Evolutionary conservation across 495 filamentous ascomycete genomes (phyloP), one percentile per base, ranked within the genome.

Genomic region (Xylaria flabelliformis): DNA sequence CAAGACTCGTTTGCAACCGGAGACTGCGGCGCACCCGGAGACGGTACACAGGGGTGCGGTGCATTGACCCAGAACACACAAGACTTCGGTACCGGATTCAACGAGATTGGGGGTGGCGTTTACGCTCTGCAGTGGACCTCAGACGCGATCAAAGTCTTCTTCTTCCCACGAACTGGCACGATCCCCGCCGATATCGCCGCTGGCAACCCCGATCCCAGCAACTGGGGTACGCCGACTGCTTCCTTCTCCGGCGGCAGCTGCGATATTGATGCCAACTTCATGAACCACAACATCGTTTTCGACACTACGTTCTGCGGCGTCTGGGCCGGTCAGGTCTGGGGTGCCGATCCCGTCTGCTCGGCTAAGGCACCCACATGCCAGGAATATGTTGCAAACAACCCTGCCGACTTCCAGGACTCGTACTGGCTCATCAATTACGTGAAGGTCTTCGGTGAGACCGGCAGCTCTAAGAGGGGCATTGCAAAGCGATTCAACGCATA

Each of bases 271-370:
- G 76, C 78, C 3, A 84, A 89, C 64, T 97, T 97, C 85, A 84
- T 83, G 72, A 77, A 91, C 56, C 90, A 96, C 80, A 86, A 88
- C 15, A 91, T 97, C 64, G 85, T 97, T 68, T 90, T 97, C 77
- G 88, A 98, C 80, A 92, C 90, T 0, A 92, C 90, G 1, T 94
- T 97, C 82, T 98, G 95, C 80, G 95, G 95, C 48, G 90, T 93
- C 72, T 97, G 93, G 93, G 94, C 94, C 21, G 95, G 93, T 44
- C 83, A 87, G 59, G 87, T 89, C 34, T 91, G 86, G 83, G 64
- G 42, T 15, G 17, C 36, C 13, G 81, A 84, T 70, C 32, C 71
- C 13, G 76, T 78, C 53, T 89, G 87, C 75, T 70, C 74, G 29
- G 67, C 77, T 58, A 79, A 81, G 70, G 87, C 84, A 5, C 39